Evolutionary conservation across 2,329 filamentous ascomycete genomes (phyloP).

Genomic region (Paraphaeosphaeria minitans): DNA sequence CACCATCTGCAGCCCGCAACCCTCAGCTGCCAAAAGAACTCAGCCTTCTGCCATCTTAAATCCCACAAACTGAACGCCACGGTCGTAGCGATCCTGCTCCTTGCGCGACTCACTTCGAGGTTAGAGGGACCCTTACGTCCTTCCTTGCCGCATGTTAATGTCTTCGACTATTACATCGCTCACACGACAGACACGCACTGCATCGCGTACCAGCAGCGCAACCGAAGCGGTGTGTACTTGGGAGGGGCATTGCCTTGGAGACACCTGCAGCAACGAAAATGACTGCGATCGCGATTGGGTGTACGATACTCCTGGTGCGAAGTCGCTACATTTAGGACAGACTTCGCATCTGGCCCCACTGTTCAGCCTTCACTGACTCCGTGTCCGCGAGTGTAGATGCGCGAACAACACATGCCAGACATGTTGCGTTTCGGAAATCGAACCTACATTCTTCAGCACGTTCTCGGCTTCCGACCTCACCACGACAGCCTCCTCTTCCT

Average conservation of each 20-base stretch:
- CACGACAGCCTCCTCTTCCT: not conserved
- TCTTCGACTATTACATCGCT: slow-evolving; percentile 5
- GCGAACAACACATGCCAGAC: slow-evolving; percentile 26
- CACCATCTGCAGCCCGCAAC: not conserved
- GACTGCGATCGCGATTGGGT: slow-evolving; percentile 34
- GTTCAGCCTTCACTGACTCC: too few relatives aligned
- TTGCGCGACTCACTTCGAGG: not conserved
- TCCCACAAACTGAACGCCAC: not conserved
- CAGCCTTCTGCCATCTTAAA: not conserved
- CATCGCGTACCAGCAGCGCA: slow-evolving; percentile 13
- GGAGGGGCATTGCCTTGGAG: slow-evolving; percentile 19
- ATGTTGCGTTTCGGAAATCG: slow-evolving; percentile 8
- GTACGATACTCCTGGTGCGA: too few relatives aligned
- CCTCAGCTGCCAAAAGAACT: slow-evolving; percentile 7
- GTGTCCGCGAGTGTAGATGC: slow-evolving; percentile 15
- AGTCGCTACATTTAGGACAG: too few relatives aligned
- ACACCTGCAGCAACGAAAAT: slow-evolving; percentile 25
- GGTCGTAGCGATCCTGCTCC: not conserved
- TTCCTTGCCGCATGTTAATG: not conserved
- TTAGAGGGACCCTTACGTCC: not conserved
- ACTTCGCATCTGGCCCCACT: too few relatives aligned
- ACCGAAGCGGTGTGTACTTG: slow-evolving; percentile 19
- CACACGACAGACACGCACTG: slow-evolving; percentile 2
- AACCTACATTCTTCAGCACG: not conserved
- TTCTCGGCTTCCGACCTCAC: not conserved